Evolutionary conservation across 768 basidiomycete species (phyloP), one percentile per base, ranked within the genome.

Genomic region (Trametes cubensis): DNA sequence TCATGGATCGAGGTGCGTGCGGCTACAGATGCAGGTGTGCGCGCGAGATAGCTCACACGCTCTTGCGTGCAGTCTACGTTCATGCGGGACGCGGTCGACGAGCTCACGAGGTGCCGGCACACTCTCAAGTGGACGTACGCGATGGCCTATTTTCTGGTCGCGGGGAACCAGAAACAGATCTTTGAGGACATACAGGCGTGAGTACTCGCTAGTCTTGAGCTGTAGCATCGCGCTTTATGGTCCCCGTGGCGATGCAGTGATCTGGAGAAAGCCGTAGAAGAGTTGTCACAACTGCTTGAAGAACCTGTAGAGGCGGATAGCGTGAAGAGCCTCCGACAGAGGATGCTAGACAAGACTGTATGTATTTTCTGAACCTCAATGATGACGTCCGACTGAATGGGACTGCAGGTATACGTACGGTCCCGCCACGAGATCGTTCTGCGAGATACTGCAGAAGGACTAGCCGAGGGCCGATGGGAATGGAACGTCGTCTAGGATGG

Each of bases 121-220:
- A 97, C 95, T 20, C 85, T 99, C 57, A 98, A 98, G 76, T 99
- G 97, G 96, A 96, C 95, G 6, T 99, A 99, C 69, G 90, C 94
- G 1, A 98, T 99, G 96, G 96, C 95, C n/a, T 99, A 94, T 78
- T 98, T 97, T 72, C 83, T 99, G 38, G 87, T 83, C 38, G 88
- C 84, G 70, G 87, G 92, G 46, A 98, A 98, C 70, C 81, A 90
- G 81, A 98, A 98, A 77, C 89, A 94, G 70, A 78, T 98, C 44
- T 98, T 95, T 70, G 96, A 98, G 75, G 95, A 97, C 74, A 95
- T 98, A 70, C 97, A 99, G 77, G 83, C 90, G 91, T 88, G 64
- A 41, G 81, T 74, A 10, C 53, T 26, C 49, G 14, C 28, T 20
- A 5, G 3, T 15, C 17, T 15, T 26, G 6, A 34, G 34, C 26